Base-by-base conservation (phyloP, 768 basidiomycete genomes). In the Mycena venus region DNA sequence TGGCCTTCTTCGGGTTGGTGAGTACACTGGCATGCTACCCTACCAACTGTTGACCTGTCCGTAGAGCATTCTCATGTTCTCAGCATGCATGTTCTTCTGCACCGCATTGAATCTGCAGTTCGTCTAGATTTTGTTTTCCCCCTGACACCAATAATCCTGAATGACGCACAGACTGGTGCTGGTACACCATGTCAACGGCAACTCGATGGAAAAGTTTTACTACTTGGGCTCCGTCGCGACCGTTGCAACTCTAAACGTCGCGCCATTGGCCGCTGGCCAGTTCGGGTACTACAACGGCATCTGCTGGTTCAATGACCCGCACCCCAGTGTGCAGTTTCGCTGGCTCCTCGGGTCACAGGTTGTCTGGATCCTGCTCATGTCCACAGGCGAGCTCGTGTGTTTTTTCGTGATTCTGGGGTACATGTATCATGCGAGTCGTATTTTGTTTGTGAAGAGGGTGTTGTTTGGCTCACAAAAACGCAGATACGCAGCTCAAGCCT, bases 1-100 rank as follows among this genome's bases (percentile, higher is more conserved):
- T 64, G 63, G 63, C 47, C 19, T 64, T 64, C 63, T 51, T 64
- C 31, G 63, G 63, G 21, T 14, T 64, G 63, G 63, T 64, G 63
- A 15, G 63, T 51, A 23, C 44, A 36, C n/a, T 31, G 31, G n/a
- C 23, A 47, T 31, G 7, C 62, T 17, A 47, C 63, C 27, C 47
- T 10, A 49, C 47, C 63, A 34, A 31, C 63, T 21, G 47, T 12
- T 64, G 47, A 64, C 31, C 47, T 49, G 63, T 64, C 32, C 31
- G 34, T 64, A 64, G 63, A 51, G 63, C 32, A 47, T 64, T 47
- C 63, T 64, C 27, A 64, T 64, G 63, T 64, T 64, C 47, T 49
- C 63, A 64, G 17, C 63, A 64, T 64, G 63, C 47, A 49, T 64
- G 63, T 64, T 64, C 63, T 64, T 64, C 63, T 64, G 63, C 47